These are phyloP conservation scores for Lasiodiplodia citricola DNA, from an alignment of 2,329 filamentous ascomycete genomes.

Conservation along the genomic window DNA sequence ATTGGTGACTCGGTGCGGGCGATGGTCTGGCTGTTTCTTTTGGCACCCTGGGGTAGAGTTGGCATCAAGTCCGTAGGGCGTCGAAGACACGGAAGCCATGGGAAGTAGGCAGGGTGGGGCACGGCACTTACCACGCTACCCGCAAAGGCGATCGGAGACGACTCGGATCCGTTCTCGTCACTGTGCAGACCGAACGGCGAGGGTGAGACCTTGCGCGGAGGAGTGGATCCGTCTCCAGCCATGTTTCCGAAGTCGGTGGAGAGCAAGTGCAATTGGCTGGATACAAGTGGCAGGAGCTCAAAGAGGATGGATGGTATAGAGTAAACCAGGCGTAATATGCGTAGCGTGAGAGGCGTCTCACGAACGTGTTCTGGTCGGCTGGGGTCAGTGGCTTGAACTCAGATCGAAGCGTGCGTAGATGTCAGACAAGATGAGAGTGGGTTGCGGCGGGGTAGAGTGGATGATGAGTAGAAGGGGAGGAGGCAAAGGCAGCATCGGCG, in stretches of 20 bases:
- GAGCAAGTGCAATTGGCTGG: neutral
- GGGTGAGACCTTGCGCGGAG: constrained; percentile 43
- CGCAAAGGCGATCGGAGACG: constrained; percentile 41
- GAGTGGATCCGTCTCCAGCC: constrained; percentile 48
- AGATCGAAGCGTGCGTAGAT: constrained; percentile 23
- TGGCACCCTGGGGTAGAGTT: constrained; percentile 39
- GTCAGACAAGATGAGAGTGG: constrained; percentile 21
- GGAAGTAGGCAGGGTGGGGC: constrained; percentile 29
- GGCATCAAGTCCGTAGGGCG: neutral
- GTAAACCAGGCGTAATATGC: constrained; percentile 28
- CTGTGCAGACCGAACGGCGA: constrained; percentile 36
- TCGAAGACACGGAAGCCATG: constrained; percentile 31
- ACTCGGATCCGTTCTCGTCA: constrained; percentile 41
- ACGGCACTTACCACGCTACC: constrained; percentile 38
- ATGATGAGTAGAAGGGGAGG: constrained; percentile 26
- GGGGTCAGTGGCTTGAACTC: constrained; percentile 13
- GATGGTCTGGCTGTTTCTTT: constrained; percentile 34
- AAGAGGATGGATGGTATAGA: constrained; percentile 39
- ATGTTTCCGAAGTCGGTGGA: constrained; percentile 39
- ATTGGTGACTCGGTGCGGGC: constrained; percentile 30
- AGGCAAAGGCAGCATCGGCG: neutral
- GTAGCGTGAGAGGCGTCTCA: constrained; percentile 8
- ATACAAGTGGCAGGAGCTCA: neutral
- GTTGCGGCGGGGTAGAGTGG: constrained; percentile 14
- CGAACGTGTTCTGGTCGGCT: constrained; percentile 7